Conservation (phyloP, 73 alveolate genomes). For the Tetrahymena thermophila region DNA sequence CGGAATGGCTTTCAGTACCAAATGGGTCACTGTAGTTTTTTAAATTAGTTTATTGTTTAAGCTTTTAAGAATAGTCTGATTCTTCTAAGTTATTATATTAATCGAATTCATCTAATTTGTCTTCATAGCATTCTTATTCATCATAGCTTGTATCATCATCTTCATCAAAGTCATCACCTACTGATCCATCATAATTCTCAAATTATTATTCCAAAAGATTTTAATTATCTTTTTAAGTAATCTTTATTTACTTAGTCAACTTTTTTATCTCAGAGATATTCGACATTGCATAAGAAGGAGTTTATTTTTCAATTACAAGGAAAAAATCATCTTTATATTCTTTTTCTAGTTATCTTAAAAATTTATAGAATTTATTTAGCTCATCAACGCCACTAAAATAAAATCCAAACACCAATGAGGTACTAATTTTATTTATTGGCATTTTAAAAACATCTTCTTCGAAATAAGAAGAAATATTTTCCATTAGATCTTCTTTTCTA, state of each 20-base stretch:
- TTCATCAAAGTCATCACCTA: neutral
- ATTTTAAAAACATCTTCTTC: neutral
- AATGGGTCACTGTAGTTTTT: neutral
- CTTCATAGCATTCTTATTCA: neutral
- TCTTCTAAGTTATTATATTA: neutral
- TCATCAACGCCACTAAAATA: neutral
- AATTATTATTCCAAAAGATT: neutral
- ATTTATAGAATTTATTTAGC: neutral
- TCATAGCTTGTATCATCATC: neutral
- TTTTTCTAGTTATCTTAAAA: neutral
- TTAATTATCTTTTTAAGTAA: neutral
- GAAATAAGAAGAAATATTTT: neutral
- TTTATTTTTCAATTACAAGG: neutral
- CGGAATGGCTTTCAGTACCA: neutral
- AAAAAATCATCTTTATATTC: neutral
- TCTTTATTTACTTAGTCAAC: neutral
- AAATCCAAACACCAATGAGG: neutral
- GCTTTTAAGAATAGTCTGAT: neutral
- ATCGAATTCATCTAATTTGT: neutral
- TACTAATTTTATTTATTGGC: neutral
- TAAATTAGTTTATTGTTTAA: no score
- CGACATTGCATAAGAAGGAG: neutral
- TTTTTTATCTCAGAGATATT: neutral
- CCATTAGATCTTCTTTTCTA: neutral
- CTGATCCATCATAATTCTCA: neutral